A percentile compares a stretch with the other conserved stretches of the same genome.
Evolutionary conservation across 352 stramenopile species (phyloP).

Genomic region (Phytophthora europaea): DNA sequence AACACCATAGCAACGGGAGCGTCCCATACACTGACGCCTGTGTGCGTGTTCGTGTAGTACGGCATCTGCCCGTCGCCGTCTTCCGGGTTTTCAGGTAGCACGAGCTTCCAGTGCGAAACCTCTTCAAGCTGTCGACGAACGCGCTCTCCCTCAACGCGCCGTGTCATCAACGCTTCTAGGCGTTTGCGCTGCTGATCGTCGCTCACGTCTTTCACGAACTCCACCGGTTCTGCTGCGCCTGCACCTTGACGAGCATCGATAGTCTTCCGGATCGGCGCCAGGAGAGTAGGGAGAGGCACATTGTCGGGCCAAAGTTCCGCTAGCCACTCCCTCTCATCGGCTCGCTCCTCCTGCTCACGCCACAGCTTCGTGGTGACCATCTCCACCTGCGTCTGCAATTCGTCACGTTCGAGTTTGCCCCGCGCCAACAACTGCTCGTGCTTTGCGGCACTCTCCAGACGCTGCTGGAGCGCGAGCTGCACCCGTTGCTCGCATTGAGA

Average conservation of each 20-base stretch:
- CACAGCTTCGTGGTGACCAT: conserved; percentile 30
- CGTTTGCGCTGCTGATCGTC: conserved; percentile 35
- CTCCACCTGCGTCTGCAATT: conserved; percentile 28
- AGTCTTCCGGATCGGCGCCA: conserved; percentile 49
- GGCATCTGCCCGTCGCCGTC: conserved; percentile 36
- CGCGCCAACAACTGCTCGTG: conserved; percentile 11
- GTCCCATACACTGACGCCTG: conserved; percentile 68
- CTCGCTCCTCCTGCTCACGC: conserved; percentile 55
- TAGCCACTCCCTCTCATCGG: conserved; percentile 75
- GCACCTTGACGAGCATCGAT: background rate
- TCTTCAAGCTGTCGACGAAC: conserved; percentile 53
- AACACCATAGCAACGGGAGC: conserved; percentile 65
- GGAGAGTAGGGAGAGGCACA: conserved; percentile 65
- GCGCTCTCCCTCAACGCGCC: conserved; percentile 48
- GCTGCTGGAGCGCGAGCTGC: conserved; percentile 13
- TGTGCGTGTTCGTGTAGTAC: conserved; percentile 71
- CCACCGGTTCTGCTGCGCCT: conserved; percentile 1
- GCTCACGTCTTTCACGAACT: conserved; percentile 39
- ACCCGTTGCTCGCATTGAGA: conserved; percentile 17
- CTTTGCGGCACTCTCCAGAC: conserved; percentile 5
- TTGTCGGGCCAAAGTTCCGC: conserved; percentile 68
- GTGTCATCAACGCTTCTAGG: conserved; percentile 52
- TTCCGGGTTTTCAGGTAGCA: conserved; percentile 38
- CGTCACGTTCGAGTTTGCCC: conserved; percentile 8
- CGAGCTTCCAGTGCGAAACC: conserved; percentile 60